Conservation (phyloP, 2,329 filamentous ascomycete genomes). For the Metarhizium brunneum region DNA sequence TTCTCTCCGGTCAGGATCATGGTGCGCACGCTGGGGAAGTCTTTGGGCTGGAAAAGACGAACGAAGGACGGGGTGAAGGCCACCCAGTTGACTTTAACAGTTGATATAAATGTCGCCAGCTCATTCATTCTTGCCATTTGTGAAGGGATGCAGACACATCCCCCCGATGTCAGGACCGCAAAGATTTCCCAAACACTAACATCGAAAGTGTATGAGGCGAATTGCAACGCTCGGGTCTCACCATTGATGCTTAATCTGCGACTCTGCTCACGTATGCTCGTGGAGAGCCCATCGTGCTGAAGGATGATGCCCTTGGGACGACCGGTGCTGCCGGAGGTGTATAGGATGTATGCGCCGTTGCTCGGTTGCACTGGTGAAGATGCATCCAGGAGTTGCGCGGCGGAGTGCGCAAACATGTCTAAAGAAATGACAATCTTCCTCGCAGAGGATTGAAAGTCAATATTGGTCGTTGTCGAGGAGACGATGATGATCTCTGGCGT, state of each 20-base stretch:
- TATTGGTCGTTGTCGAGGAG: neutral
- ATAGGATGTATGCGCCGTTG: neutral
- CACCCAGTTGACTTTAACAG: neutral
- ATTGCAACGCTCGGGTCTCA: conserved; percentile 4
- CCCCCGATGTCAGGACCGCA: conserved; percentile 5
- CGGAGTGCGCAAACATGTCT: no score
- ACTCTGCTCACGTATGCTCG: neutral
- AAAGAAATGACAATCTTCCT: no score
- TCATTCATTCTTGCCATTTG: neutral
- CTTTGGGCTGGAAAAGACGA: neutral
- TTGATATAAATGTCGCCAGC: neutral
- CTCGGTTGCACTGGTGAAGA: neutral
- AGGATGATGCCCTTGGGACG: conserved; percentile 4
- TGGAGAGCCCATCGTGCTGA: neutral
- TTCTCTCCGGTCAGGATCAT: conserved; percentile 6
- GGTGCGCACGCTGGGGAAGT: conserved; percentile 1
- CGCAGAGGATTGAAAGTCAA: no score
- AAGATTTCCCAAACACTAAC: conserved; percentile 6
- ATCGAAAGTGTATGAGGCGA: conserved; percentile 9
- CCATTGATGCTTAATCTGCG: neutral
- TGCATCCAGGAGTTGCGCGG: neutral
- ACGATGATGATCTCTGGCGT: neutral
- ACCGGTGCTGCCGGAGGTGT: neutral
- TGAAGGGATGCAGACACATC: conserved; percentile 6
- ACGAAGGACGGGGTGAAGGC: conserved; percentile 5